These are phyloP conservation scores for Amanita pallidorosea DNA, from an alignment of 768 basidiomycete genomes.

Conservation along the genomic window DNA sequence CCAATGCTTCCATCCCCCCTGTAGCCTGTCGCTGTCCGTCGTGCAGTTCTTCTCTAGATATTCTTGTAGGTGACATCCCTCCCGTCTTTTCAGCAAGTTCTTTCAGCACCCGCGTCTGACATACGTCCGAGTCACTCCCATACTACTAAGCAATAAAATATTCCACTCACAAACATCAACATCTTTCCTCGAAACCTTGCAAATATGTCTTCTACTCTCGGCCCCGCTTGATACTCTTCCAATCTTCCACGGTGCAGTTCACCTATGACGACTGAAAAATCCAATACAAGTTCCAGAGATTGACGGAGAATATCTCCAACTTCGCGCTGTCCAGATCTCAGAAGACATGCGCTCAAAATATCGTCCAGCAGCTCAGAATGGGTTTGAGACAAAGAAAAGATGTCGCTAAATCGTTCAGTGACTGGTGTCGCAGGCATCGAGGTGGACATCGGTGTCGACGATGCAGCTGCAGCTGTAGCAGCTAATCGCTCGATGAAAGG, in stretches of 20 bases:
- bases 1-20: conserved; percentile 44
- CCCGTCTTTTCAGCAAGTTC: conserved; percentile 41
- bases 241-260: conserved; percentile 43
- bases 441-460: conserved; percentile 6
- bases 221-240: conserved; percentile 57
- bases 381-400: conserved; percentile 57
- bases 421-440: not conserved
- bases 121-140: not conserved
- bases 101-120: conserved; percentile 46
- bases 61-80: conserved; percentile 16
- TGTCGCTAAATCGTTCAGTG: conserved; percentile 40
- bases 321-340: conserved; percentile 56
- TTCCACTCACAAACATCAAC: conserved; percentile 40
- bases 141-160: not conserved
- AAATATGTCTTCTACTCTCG: conserved; percentile 42
- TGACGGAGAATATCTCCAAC: conserved; percentile 56
- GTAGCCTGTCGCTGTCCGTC: conserved; percentile 17
- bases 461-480: conserved; percentile 10
- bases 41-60: not conserved
- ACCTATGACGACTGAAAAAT: conserved; percentile 55
- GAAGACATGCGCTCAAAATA: conserved; percentile 64
- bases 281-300: conserved; percentile 53
- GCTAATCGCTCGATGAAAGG: conserved; percentile 43
- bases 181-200: conserved; percentile 44
- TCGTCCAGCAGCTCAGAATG: conserved; percentile 67